Conservation (phyloP, 2,329 filamentous ascomycete species). For the Aureobasidium sp. region DNA sequence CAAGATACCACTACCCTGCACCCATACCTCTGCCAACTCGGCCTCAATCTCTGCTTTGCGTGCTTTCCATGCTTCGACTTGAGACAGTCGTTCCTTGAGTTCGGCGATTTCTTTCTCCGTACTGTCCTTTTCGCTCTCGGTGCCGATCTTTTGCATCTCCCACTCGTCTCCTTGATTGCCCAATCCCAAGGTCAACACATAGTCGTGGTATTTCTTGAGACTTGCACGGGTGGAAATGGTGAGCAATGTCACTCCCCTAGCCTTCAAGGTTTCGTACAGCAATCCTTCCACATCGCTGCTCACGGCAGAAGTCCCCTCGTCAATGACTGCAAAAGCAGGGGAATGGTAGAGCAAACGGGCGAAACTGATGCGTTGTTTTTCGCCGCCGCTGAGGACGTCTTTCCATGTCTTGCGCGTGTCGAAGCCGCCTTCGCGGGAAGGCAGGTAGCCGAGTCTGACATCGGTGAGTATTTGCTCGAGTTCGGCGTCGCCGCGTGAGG, state of each 20-base stretch:
- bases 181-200: constrained; percentile 75
- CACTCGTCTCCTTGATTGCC: constrained; percentile 79
- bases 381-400: constrained; percentile 90
- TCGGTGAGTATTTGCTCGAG: constrained; percentile 73
- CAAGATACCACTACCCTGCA: constrained; percentile 39
- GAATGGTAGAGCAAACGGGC: constrained; percentile 90
- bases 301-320: constrained; percentile 92
- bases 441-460: constrained; percentile 80
- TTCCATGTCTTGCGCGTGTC: constrained; percentile 98
- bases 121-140: constrained; percentile 83
- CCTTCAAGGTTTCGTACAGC: constrained; percentile 87
- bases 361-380: constrained; percentile 93
- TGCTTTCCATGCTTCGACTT: constrained; percentile 78
- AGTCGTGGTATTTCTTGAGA: constrained; percentile 92
- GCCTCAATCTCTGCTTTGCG: constrained; percentile 73
- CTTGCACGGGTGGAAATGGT: constrained; percentile 93
- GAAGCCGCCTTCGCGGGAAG: constrained; percentile 90
- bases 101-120: constrained; percentile 88
- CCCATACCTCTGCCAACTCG: constrained; percentile 64
- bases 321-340: constrained; percentile 86
- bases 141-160: constrained; percentile 91
- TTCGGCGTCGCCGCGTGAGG: constrained; percentile 69
- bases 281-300: constrained; percentile 91
- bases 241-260: constrained; percentile 87
- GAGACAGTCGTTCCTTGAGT: constrained; percentile 67